Conservation (phyloP, 2,329 filamentous ascomycete genomes). For the Colletotrichum incanum region DNA sequence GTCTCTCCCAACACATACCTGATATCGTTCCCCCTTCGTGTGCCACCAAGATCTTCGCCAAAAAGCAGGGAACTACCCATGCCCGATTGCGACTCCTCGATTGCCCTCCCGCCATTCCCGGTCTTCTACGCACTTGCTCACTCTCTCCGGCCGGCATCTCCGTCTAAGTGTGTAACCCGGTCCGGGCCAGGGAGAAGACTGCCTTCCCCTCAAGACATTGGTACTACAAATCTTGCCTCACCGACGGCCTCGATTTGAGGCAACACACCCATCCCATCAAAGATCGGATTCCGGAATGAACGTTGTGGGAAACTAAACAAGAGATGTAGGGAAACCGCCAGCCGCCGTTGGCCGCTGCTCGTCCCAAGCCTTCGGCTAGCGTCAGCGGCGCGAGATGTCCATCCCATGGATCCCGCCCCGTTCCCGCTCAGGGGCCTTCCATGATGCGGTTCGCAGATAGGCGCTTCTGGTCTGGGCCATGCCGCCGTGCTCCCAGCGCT, state of each 20-base stretch:
- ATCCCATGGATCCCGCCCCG: slow-evolving; percentile 40
- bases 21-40: slow-evolving; percentile 6
- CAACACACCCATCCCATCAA: slow-evolving; percentile 16
- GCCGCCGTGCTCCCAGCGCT: slow-evolving; percentile 25
- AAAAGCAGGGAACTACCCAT: slow-evolving; percentile 31
- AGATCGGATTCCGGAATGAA: slow-evolving; percentile 9
- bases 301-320: neutral
- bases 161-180: slow-evolving; percentile 19
- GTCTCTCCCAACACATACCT: slow-evolving; percentile 29
- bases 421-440: slow-evolving; percentile 41
- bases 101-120: slow-evolving; percentile 11
- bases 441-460: slow-evolving; percentile 32
- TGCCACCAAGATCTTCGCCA: slow-evolving; percentile 11
- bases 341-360: slow-evolving; percentile 15
- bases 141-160: slow-evolving; percentile 12
- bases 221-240: slow-evolving; percentile 29
- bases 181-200: slow-evolving; percentile 25
- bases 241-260: slow-evolving; percentile 26
- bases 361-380: slow-evolving; percentile 37
- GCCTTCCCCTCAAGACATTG: neutral
- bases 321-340: neutral
- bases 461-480: slow-evolving; percentile 17
- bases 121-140: slow-evolving; percentile 4
- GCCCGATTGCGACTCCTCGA: slow-evolving; percentile 12
- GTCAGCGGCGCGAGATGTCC: slow-evolving; percentile 33